A percentile compares a stretch with the other conserved stretches of the same genome.
phyloP scores from a whole-genome alignment of 345 rosid genomes.

The Anastatica hierochuntica region DNA sequence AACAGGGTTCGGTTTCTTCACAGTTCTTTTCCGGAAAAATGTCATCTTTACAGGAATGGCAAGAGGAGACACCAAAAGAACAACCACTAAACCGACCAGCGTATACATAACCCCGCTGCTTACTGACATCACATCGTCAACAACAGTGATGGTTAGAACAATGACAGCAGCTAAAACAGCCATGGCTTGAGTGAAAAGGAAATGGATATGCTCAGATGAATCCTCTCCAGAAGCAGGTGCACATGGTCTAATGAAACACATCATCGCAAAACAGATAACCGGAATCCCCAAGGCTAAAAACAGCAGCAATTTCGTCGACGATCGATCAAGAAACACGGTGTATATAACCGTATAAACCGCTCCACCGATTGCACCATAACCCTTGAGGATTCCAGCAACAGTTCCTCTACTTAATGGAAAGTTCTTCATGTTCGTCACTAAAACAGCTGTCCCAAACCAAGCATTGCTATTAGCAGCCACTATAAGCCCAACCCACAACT shows the following conservation, averaged over 20 bases:
- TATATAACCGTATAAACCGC: constrained; percentile 61
- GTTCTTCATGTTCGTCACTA: constrained; percentile 92
- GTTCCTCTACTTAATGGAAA: constrained; percentile 77
- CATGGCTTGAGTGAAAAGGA: constrained; percentile 53
- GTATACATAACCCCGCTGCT: constrained; percentile 32
- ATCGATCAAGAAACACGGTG: constrained; percentile 36
- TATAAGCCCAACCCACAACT: constrained; percentile 66
- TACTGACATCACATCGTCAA: constrained; percentile 31
- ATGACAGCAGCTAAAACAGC: constrained; percentile 46
- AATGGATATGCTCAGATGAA: constrained; percentile 57
- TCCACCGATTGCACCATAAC: constrained; percentile 65
- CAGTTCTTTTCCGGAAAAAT: constrained; percentile 35
- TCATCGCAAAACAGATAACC: constrained; percentile 44
- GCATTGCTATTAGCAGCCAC: constrained; percentile 68
- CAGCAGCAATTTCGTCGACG: constrained; percentile 41
- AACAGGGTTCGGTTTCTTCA: too few species aligned
- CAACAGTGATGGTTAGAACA: constrained; percentile 41
- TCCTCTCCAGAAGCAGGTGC: constrained; percentile 79
- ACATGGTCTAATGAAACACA: constrained; percentile 65
- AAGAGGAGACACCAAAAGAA: constrained; percentile 55
- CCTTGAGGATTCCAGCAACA: constrained; percentile 79
- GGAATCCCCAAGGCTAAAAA: constrained; percentile 65
- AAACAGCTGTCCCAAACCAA: constrained; percentile 82
- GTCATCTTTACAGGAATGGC: constrained; percentile 85
- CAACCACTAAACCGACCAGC: constrained; percentile 43